Conservation (phyloP, 805 yeast species). For the Isabelozyma rhagii region DNA sequence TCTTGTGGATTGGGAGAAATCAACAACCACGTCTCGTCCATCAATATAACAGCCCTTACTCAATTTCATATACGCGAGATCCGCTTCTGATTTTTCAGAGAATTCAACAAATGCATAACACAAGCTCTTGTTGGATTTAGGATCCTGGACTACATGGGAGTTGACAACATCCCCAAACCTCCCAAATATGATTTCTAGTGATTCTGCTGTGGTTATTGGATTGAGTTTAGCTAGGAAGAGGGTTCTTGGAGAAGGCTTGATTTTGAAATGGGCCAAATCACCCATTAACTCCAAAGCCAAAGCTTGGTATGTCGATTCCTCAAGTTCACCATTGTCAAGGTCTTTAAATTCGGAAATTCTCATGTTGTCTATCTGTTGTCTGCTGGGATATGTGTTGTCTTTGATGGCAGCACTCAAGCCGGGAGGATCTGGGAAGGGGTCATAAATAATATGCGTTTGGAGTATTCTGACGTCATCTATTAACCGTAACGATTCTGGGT, state of each 20-base stretch:
- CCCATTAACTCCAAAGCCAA: conserved; percentile 62
- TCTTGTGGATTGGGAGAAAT: conserved; percentile 50
- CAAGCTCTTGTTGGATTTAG: conserved; percentile 45
- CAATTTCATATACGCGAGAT: conserved; percentile 61
- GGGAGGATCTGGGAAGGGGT: conserved; percentile 47
- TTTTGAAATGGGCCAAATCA: conserved; percentile 56
- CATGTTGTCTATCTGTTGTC: conserved; percentile 3
- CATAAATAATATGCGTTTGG: conserved; percentile 48
- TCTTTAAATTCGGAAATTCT: conserved; percentile 13
- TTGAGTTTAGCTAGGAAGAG: conserved; percentile 63
- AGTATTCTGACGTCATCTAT: conserved; percentile 41
- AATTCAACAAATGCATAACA: conserved; percentile 67
- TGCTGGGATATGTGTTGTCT: neutral
- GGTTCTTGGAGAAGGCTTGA: conserved; percentile 59
- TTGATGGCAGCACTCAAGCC: conserved; percentile 4
- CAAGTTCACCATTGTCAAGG: conserved; percentile 10
- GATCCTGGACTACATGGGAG: conserved; percentile 52
- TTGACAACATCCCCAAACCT: conserved; percentile 55
- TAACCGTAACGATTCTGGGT: conserved; percentile 14
- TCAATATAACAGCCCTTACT: conserved; percentile 57
- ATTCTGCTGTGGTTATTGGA: conserved; percentile 57
- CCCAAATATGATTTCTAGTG: conserved; percentile 53
- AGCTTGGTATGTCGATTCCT: conserved; percentile 48
- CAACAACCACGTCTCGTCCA: conserved; percentile 62
- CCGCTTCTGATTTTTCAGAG: conserved; percentile 46